Percentiles rank a stretch among this genome's conserved stretches.
phyloP scores from a whole-genome alignment of 441 rosid genomes.

The Populus tomentosa region DNA sequence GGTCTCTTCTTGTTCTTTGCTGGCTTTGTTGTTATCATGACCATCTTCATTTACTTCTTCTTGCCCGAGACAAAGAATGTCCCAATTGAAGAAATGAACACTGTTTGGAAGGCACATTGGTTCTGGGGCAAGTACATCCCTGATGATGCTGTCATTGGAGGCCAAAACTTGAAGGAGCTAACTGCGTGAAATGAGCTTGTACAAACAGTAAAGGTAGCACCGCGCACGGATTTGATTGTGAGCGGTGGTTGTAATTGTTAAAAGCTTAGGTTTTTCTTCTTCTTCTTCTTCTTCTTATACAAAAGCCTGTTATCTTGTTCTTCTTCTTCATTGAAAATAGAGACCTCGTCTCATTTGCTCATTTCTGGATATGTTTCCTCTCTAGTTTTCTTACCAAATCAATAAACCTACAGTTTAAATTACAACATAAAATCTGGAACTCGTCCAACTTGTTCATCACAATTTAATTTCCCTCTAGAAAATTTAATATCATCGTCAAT shows the following conservation, averaged over 20 bases:
- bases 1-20: neutral
- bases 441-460: no score
- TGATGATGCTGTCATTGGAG: neutral
- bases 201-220: neutral
- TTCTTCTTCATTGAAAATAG: neutral
- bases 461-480: no score
- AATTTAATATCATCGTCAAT: no score
- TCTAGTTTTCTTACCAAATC: neutral
- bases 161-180: neutral
- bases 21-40: neutral
- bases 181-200: neutral
- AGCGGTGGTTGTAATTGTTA: neutral
- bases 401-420: neutral
- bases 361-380: neutral
- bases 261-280: no score
- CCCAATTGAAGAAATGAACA: neutral
- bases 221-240: no score
- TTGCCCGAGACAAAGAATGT: neutral
- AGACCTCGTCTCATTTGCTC: neutral
- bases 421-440: no score
- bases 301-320: neutral
- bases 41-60: neutral
- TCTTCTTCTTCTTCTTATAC: no score
- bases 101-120: neutral
- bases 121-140: neutral